Evolutionary conservation across 1,284 basidiomycete genomes (phyloP).

Genomic region (Coriolopsis trogii): DNA sequence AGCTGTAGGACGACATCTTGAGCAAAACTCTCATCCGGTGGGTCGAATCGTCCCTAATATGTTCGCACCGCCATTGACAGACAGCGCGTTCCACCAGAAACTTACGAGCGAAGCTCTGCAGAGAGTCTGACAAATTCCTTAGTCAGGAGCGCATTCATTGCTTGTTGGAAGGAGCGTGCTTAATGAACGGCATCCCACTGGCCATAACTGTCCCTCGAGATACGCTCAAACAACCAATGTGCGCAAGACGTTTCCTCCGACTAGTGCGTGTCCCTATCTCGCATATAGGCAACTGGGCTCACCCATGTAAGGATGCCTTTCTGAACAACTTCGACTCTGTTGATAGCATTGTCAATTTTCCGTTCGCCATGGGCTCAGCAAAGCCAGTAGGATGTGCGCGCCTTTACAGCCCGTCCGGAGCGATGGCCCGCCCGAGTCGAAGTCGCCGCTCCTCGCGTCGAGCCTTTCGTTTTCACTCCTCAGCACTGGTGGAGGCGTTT

Average conservation of each 20-base stretch:
- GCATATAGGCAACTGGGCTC: background rate
- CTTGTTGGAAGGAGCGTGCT: slow-evolving; percentile 90
- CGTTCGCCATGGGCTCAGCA: slow-evolving; percentile 83
- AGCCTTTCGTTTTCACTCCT: slow-evolving; percentile 82
- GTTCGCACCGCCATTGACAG: background rate
- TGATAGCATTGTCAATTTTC: slow-evolving; percentile 77
- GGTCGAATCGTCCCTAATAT: slow-evolving; percentile 33
- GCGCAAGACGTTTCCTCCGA: slow-evolving; percentile 80
- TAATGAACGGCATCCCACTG: slow-evolving; percentile 71
- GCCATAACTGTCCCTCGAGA: slow-evolving; percentile 51
- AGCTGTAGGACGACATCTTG: slow-evolving; percentile 88
- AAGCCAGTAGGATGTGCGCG: slow-evolving; percentile 78
- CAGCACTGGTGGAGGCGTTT: slow-evolving; percentile 70
- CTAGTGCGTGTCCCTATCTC: slow-evolving; percentile 46
- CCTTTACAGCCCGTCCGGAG: slow-evolving; percentile 62
- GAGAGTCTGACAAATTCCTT: slow-evolving; percentile 93
- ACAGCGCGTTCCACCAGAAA: slow-evolving; percentile 58
- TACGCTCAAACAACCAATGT: slow-evolving; percentile 53
- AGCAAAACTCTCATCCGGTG: slow-evolving; percentile 85
- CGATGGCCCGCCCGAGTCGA: slow-evolving; percentile 50
- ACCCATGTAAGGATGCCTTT: slow-evolving; percentile 62
- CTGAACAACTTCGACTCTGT: slow-evolving; percentile 82
- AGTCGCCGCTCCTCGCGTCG: slow-evolving; percentile 57
- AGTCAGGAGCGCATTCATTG: slow-evolving; percentile 90
- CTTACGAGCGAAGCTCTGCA: slow-evolving; percentile 84